Evolutionary conservation across 2,329 filamentous ascomycete species (phyloP).

Genomic region (Neonectria faginata): DNA sequence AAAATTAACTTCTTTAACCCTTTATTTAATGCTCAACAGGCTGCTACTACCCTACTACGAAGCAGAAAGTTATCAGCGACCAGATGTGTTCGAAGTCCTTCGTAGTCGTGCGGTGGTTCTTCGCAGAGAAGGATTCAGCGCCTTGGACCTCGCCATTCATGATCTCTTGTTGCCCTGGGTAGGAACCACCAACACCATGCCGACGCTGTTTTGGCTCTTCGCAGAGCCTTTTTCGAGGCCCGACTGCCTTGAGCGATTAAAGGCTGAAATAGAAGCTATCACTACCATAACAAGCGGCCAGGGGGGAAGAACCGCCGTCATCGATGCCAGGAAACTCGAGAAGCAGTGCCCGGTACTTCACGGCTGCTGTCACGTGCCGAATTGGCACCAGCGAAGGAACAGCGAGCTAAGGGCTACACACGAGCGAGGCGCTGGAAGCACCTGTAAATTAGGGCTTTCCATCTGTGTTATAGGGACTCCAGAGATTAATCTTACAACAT

Average conservation of each 20-base stretch:
- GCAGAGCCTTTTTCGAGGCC: slow-evolving; percentile 46
- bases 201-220: slow-evolving; percentile 53
- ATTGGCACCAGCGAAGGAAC: too few species aligned
- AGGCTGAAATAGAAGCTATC: slow-evolving; percentile 47
- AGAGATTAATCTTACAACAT: too few species aligned
- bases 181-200: slow-evolving; percentile 52
- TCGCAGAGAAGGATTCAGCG: slow-evolving; percentile 46
- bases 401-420: too few species aligned
- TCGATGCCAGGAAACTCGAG: slow-evolving; percentile 52
- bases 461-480: too few species aligned
- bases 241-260: slow-evolving; percentile 43
- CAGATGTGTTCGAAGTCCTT: slow-evolving; percentile 46
- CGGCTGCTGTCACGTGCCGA: too few species aligned
- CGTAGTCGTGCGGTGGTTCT: slow-evolving; percentile 43
- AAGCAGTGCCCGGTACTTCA: slow-evolving; percentile 55
- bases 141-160: slow-evolving; percentile 43
- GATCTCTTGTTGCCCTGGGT: slow-evolving; percentile 50
- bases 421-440: too few species aligned
- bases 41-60: slow-evolving; percentile 49
- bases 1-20: too few species aligned
- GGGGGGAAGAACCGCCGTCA: slow-evolving; percentile 29
- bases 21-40: slow-evolving; percentile 26
- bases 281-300: background rate
- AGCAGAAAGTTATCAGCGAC: slow-evolving; percentile 39
- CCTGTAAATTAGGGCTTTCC: too few species aligned